Percentiles rank a stretch among this genome's conserved stretches.
These are phyloP conservation scores for Backusella psychrophila DNA, from an alignment of 192 early-diverging fungal genomes.

Conservation along the genomic window DNA sequence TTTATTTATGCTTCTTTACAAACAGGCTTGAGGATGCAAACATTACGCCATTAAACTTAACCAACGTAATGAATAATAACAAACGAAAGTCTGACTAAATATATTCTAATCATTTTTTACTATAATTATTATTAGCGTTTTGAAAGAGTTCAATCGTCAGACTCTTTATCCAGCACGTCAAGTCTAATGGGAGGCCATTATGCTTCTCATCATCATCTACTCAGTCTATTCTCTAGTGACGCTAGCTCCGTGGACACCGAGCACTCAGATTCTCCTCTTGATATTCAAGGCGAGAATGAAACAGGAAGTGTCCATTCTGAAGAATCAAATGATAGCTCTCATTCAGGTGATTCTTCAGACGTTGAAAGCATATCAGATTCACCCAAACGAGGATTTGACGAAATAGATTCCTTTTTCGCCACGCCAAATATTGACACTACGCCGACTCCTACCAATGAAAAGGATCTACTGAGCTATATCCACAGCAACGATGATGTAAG, in stretches of 20 bases:
- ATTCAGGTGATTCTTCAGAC: neutral
- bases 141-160: neutral
- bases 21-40: neutral
- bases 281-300: neutral
- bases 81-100: neutral
- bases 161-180: neutral
- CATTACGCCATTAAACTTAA: neutral
- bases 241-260: neutral
- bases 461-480: neutral
- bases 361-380: neutral
- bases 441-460: neutral
- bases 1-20: neutral
- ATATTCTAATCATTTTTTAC: neutral
- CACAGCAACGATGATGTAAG: neutral
- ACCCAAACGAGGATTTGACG: neutral
- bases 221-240: neutral
- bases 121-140: neutral
- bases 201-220: neutral
- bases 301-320: neutral
- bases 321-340: neutral
- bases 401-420: neutral
- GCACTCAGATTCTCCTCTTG: neutral
- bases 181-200: neutral
- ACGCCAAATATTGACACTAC: neutral
- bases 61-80: neutral